Base-by-base conservation (phyloP, 768 basidiomycete genomes). In the Trametes elegans region DNA sequence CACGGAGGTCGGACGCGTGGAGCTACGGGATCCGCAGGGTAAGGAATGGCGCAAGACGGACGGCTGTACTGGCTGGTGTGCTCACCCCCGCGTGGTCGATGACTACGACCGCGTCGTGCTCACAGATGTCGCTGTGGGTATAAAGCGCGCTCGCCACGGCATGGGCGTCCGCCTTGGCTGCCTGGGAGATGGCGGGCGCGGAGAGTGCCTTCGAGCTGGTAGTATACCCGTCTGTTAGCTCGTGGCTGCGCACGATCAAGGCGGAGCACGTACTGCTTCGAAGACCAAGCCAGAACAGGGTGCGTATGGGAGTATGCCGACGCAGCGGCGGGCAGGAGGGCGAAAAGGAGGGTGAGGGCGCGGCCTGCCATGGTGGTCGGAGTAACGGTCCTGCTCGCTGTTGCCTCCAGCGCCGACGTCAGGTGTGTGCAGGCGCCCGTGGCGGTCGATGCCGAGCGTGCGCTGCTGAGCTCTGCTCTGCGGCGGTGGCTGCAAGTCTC, bases 1-100 rank as follows among this genome's bases (percentile, higher is more conserved):
- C 68, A 27, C 85, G 83, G 36, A 91, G 73, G 73, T 91, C 88
- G n/a, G 87, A 84, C 23, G 87, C 84, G 62, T 87, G 89, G 4
- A 88, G 72, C 89, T 91, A 62, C 13, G 26, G 35, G 19, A 26
- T 32, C 51, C 24, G 44, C 28, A 5, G 48, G 40, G 19, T 35
- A 24, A 19, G 31, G 34, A 32, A 24, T 3, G n/a, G n/a, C n/a
- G 34, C 28, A 47, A 14, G 39, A n/a, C 21, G 28, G 23, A 18
- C 11, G 5, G 10, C 10, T 1, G n/a, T n/a, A n/a, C 3, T 26
- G 27, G 38, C 13, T 1, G 7, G 11, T 26, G 34, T 10, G 75
- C 85, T 57, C 67, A 91, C 90, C 21, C 88, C 87, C 9, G 84
- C 81, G 47, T 91, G 89, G 59, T 88, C 79, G 36, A 90, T 73